These are phyloP conservation scores for Betula pendula DNA, from an alignment of 306 rosid species.

Conservation along the genomic window DNA sequence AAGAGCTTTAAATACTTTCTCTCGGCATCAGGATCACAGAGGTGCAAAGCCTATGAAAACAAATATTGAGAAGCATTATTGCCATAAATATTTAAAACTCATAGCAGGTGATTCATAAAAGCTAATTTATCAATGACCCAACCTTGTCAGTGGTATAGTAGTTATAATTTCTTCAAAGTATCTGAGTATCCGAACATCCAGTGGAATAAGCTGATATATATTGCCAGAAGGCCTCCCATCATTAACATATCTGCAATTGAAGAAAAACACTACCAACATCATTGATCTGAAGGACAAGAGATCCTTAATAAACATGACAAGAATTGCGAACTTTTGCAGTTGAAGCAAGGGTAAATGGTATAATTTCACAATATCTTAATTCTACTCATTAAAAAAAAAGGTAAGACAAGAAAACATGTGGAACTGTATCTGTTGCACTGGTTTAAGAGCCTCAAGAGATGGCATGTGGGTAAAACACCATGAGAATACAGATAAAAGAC, in stretches of 20 bases:
- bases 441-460: background rate
- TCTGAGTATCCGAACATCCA: constrained; percentile 88
- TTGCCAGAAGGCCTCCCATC: constrained; percentile 97
- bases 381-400: background rate
- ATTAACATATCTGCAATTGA: constrained; percentile 76
- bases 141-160: constrained; percentile 90
- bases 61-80: constrained; percentile 15
- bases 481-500: background rate
- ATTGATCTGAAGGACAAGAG: too few relatives aligned
- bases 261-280: background rate
- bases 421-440: background rate
- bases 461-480: background rate
- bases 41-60: constrained; percentile 87
- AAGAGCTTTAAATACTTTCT: constrained; percentile 63
- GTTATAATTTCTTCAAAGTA: constrained; percentile 91
- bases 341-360: background rate
- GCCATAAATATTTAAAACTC: constrained; percentile 1
- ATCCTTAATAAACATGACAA: constrained; percentile 9
- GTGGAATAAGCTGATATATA: constrained; percentile 83
- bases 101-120: background rate
- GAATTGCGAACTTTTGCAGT: background rate
- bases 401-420: background rate
- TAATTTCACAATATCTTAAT: background rate
- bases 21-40: constrained; percentile 88
- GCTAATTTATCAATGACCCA: constrained; percentile 9